phyloP scores from a whole-genome alignment of 345 rosid genomes.

The Rhodamnia rubescens region DNA sequence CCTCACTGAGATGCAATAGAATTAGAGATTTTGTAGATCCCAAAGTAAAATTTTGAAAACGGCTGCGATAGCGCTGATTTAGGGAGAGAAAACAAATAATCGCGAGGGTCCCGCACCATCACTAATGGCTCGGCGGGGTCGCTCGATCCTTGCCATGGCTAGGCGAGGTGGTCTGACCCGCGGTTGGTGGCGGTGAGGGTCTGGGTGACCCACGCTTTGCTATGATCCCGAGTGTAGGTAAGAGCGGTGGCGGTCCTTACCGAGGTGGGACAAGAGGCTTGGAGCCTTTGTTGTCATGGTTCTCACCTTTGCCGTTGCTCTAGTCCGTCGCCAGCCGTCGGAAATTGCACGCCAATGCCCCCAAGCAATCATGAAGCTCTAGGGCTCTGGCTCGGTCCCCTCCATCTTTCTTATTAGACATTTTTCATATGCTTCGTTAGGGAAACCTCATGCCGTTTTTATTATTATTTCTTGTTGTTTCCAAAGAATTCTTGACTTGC shows the following conservation, averaged over 20 bases:
- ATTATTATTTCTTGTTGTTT: too few relatives aligned
- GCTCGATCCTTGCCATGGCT: not conserved
- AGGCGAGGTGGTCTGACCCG: not conserved
- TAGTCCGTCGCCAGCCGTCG: not conserved
- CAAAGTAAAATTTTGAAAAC: not conserved
- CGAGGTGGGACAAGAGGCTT: not conserved
- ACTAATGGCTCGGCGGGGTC: not conserved
- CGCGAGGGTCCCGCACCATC: not conserved
- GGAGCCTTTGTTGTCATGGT: not conserved
- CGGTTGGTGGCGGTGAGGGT: not conserved
- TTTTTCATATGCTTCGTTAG: not conserved
- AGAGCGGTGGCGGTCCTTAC: not conserved
- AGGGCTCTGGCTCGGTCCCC: not conserved
- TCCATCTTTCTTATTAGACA: not conserved
- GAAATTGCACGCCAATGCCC: not conserved
- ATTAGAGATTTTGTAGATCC: not conserved
- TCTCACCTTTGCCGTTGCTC: not conserved
- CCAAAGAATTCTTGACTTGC: not conserved
- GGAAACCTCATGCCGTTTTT: not conserved
- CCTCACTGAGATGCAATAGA: not conserved
- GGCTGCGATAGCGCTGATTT: not conserved
- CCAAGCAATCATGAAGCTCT: not conserved
- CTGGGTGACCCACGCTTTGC: not conserved
- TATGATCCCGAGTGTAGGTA: not conserved
- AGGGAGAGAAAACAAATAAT: not conserved